Percentiles rank a stretch among this genome's conserved stretches.
Evolutionary conservation across 2,329 filamentous ascomycete species (phyloP).

Genomic region (Lithohypha guttulata): DNA sequence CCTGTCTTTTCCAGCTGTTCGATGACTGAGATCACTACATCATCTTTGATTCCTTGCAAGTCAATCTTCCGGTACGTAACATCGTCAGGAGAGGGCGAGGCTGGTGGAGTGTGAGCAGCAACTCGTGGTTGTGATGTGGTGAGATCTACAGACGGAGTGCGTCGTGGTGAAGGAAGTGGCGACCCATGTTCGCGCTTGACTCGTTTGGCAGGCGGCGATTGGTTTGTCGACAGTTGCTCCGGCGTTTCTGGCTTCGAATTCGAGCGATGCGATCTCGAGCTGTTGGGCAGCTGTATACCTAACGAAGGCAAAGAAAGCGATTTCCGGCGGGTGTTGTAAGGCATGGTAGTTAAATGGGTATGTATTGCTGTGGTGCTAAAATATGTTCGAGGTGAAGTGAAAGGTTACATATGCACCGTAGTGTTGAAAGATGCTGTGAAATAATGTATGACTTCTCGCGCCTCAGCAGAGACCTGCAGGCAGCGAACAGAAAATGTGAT

Average conservation of each 20-base stretch:
- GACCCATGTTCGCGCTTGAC: constrained; percentile 64
- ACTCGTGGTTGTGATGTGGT: constrained; percentile 27
- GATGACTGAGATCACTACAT: constrained; percentile 87
- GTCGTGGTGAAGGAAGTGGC: constrained; percentile 4
- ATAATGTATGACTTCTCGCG: not conserved
- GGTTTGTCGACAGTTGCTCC: constrained; percentile 42
- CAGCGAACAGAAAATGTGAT: not conserved
- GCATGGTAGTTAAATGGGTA: constrained; percentile 52
- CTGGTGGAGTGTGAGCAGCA: constrained; percentile 63
- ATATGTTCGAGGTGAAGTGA: not conserved
- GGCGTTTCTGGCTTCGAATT: constrained; percentile 53
- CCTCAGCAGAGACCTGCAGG: not conserved
- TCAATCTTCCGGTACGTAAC: constrained; percentile 51
- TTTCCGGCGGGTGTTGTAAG: constrained; percentile 94
- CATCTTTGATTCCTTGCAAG: constrained; percentile 77
- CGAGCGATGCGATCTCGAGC: constrained; percentile 46
- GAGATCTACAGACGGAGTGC: constrained; percentile 17
- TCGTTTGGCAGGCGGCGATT: constrained; percentile 52
- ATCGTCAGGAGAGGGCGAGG: constrained; percentile 52
- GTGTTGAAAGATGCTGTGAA: constrained; percentile 3
- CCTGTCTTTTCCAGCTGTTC: constrained; percentile 77
- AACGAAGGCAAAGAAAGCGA: constrained; percentile 85
- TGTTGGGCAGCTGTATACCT: constrained; percentile 69
- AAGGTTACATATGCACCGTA: not conserved
- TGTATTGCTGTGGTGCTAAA: not conserved